These are phyloP conservation scores for Paecilomyces dactylethromorphus DNA, from an alignment of 2,329 filamentous ascomycete species.

Conservation along the genomic window DNA sequence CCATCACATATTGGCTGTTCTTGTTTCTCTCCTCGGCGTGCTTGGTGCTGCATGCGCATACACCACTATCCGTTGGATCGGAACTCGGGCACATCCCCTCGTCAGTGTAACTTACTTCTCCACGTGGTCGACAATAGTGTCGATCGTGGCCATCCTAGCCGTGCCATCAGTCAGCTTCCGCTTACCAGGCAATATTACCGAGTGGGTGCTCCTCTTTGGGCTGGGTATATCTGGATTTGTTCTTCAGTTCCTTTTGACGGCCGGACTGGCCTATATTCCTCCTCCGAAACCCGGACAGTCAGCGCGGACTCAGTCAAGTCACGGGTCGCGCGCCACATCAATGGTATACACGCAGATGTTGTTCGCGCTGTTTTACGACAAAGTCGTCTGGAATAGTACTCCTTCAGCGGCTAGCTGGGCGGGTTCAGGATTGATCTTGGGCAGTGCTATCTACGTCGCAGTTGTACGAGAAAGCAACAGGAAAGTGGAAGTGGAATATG, in stretches of 20 bases:
- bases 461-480: constrained; percentile 39
- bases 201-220: constrained; percentile 63
- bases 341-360: constrained; percentile 67
- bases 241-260: constrained; percentile 81
- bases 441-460: constrained; percentile 59
- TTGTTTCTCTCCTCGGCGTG: constrained; percentile 68
- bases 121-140: constrained; percentile 62
- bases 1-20: constrained; percentile 64
- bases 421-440: constrained; percentile 59
- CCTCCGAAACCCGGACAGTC: constrained; percentile 26
- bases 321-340: constrained; percentile 50
- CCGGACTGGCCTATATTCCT: constrained; percentile 66
- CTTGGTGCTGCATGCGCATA: constrained; percentile 68
- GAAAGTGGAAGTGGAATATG: constrained; percentile 6
- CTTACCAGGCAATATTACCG: constrained; percentile 45
- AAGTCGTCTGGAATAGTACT: constrained; percentile 55
- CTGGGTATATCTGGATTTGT: constrained; percentile 70
- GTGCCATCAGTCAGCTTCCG: constrained; percentile 53
- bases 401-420: constrained; percentile 53
- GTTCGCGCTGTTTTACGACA: constrained; percentile 60
- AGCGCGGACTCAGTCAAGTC: constrained; percentile 10
- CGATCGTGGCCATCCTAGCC: constrained; percentile 51
- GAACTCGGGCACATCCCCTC: constrained; percentile 71
- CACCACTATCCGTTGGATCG: constrained; percentile 73
- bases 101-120: constrained; percentile 83